These are phyloP conservation scores for Rhodocollybia butyracea DNA, from an alignment of 768 basidiomycete genomes.

Conservation along the genomic window DNA sequence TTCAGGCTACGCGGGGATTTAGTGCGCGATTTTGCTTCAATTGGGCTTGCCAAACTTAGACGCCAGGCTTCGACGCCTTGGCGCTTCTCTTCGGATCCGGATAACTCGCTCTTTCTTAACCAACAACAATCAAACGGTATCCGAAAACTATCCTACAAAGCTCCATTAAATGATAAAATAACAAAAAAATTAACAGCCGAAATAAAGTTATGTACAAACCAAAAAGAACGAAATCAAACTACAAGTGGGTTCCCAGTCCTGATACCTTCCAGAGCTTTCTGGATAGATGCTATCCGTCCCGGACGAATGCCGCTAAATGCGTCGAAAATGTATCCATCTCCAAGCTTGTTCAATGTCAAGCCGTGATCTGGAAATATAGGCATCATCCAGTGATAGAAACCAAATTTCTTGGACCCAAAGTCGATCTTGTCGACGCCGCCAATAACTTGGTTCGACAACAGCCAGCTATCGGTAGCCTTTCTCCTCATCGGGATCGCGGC, in stretches of 20 bases:
- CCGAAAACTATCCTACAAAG: background rate
- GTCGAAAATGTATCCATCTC: slow-evolving; percentile 2
- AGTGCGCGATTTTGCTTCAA: too few species aligned
- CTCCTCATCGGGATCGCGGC: background rate
- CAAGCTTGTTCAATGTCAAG: slow-evolving; percentile 1
- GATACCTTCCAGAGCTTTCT: background rate
- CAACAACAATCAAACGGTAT: too few species aligned
- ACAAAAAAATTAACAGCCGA: background rate
- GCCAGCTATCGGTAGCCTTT: background rate
- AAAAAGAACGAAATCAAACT: background rate
- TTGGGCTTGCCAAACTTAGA: too few species aligned
- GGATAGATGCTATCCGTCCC: background rate
- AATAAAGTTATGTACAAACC: background rate
- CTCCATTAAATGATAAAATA: slow-evolving; percentile 1
- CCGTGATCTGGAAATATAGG: background rate
- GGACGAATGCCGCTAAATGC: slow-evolving; percentile 1
- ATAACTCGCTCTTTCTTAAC: too few species aligned
- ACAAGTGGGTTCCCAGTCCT: slow-evolving; percentile 1
- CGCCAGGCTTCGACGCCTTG: too few species aligned
- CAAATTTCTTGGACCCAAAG: background rate
- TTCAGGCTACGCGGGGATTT: too few species aligned
- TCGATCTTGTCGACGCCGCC: slow-evolving; percentile 1
- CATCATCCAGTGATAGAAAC: slow-evolving; percentile 1
- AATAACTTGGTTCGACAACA: slow-evolving; percentile 5
- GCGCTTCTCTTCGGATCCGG: too few species aligned